phyloP scores from a whole-genome alignment of 352 stramenopile species.

The Phytophthora ramorum region DNA sequence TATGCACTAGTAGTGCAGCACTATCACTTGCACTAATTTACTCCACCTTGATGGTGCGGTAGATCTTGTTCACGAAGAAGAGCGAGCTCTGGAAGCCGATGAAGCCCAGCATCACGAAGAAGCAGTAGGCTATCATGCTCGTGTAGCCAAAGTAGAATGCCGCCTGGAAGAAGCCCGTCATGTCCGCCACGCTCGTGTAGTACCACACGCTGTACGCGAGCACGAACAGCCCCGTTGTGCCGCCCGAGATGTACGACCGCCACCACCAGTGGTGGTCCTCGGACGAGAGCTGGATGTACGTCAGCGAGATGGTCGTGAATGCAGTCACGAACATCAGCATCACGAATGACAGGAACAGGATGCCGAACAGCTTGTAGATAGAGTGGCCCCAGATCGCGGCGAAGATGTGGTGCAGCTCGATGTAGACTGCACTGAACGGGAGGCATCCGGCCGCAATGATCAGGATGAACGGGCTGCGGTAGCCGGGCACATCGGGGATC shows the following conservation, averaged over 20 bases:
- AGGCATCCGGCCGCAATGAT: constrained; percentile 96
- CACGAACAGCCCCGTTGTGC: constrained; percentile 96
- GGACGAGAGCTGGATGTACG: constrained; percentile 97
- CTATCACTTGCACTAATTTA: constrained; percentile 57
- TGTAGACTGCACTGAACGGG: constrained; percentile 98
- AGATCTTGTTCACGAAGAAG: constrained; percentile 98
- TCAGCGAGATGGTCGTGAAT: constrained; percentile 97
- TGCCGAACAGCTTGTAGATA: constrained; percentile 99
- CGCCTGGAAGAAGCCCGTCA: constrained; percentile 96
- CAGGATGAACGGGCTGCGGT: constrained; percentile 84
- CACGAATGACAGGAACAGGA: constrained; percentile 95
- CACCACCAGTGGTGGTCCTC: constrained; percentile 99
- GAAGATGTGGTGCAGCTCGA: constrained; percentile 99
- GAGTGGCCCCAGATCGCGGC: constrained; percentile 98
- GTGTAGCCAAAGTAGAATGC: constrained; percentile 99
- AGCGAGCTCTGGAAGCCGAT: constrained; percentile 96
- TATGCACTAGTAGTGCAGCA: too few species aligned
- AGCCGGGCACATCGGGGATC: constrained; percentile 92
- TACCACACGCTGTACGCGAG: constrained; percentile 97
- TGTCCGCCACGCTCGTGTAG: constrained; percentile 94
- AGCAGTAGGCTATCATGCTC: constrained; percentile 95
- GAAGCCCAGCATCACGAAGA: constrained; percentile 98
- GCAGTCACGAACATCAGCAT: constrained; percentile 96
- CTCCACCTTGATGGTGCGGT: constrained; percentile 97
- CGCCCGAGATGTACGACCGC: constrained; percentile 95